Base-by-base conservation (phyloP, 352 stramenopile species). In the Plasmopara muralis region DNA sequence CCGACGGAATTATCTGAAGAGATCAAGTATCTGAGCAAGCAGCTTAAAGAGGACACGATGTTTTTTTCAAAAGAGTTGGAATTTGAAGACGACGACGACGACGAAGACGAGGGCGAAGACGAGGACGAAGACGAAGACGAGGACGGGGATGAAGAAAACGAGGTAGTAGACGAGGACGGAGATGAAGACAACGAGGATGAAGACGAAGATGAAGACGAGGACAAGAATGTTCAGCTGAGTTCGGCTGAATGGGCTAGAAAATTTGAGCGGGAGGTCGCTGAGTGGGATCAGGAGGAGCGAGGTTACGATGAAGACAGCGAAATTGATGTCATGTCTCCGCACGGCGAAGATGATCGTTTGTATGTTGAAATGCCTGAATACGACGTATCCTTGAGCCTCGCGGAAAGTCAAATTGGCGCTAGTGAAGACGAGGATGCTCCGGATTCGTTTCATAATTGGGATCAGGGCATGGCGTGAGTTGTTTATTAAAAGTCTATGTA, bases 321-420 rank as follows among this genome's bases (percentile, higher is more conserved):
- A 7, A 30, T 37, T 6, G 37, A 43, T 16, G 45, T 2, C 2
- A 28, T 31, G 0, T 5, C 47, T 2, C 16, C 35, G 13, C 59
- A 78, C 8, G 34, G 82, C 12, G 77, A 85, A 30, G 77, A 88
- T 43, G 77, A 88, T 55, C 72, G 74, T 43, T 68, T 88, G 14
- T 86, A 86, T 50, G 78, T 85, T 15, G 75, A 88, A 63, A 85
- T 88, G 74, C 77, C 77, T 6, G 72, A 70, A 43, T 85, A 81
- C 49, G 77, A 88, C 43, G 51, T 74, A 31, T 84, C 73, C 20
- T 49, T 88, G 52, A 78, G 55, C 43, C 64, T 86, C 41, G 77
- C 68, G 9, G 71, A 82, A 39, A 74, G 68, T 52, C 62, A 73
- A 29, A 72, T 72, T 33, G 55, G 60, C 8, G 50, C 72, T 9